Evolutionary conservation across 169 alveolate genomes (phyloP).

Genomic region (Plasmodium inui): DNA sequence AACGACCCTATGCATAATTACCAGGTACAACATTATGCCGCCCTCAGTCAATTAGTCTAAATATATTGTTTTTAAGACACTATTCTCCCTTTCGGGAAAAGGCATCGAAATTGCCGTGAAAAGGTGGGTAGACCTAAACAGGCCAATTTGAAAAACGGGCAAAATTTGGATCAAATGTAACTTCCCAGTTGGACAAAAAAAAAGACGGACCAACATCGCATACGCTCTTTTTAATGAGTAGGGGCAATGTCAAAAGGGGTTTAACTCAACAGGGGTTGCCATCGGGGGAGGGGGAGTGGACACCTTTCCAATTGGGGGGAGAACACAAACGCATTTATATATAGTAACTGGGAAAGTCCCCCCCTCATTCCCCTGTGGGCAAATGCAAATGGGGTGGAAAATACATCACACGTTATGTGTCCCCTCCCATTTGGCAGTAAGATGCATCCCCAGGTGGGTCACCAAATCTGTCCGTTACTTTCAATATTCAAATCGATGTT

Average conservation of each 20-base stretch:
- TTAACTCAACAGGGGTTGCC: not conserved
- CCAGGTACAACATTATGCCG: not conserved
- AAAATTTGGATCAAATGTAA: not conserved
- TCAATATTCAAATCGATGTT: conserved; percentile 65
- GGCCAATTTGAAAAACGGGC: not conserved
- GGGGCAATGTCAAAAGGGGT: not conserved
- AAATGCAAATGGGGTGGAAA: not conserved
- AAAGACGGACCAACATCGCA: not conserved
- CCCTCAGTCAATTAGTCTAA: not conserved
- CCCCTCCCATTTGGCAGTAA: not conserved
- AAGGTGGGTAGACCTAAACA: not conserved
- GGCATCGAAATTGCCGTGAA: not conserved
- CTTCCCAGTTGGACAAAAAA: not conserved
- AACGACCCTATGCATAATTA: not conserved
- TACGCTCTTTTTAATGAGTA: not conserved
- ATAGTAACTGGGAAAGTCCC: too few species aligned
- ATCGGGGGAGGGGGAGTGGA: too few species aligned
- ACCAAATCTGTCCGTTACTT: conserved; percentile 56
- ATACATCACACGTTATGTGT: not conserved
- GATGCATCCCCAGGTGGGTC: not conserved
- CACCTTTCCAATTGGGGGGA: too few species aligned
- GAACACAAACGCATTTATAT: too few species aligned
- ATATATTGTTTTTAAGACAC: not conserved
- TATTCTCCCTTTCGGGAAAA: not conserved
- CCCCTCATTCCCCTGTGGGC: not conserved